A percentile compares a stretch with the other conserved stretches of the same genome.
Conservation (phyloP, 371 early-diverging fungal species). For the Circinella minor region DNA sequence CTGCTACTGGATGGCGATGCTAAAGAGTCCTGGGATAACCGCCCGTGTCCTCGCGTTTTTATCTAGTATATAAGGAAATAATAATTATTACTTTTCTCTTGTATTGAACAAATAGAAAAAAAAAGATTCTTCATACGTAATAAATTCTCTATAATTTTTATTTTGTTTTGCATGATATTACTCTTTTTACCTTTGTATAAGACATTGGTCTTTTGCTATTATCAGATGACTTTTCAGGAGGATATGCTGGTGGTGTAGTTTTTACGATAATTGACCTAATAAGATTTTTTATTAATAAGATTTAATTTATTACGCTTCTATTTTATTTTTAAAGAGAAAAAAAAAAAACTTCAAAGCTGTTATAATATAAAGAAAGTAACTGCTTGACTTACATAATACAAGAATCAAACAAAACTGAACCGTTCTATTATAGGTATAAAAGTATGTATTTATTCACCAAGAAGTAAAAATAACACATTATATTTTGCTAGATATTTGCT, state of each 20-base stretch:
- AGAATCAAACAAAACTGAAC: neutral
- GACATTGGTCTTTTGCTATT: neutral
- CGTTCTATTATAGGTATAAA: neutral
- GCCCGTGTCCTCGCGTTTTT: neutral
- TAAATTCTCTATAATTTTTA: no score
- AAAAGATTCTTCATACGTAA: no score
- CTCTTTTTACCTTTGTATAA: neutral
- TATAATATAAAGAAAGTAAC: neutral
- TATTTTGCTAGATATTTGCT: no score
- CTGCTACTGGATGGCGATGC: neutral
- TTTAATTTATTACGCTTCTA: neutral
- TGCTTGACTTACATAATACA: neutral
- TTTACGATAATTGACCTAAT: conserved; percentile 1
- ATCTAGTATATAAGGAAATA: no score
- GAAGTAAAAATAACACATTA: no score
- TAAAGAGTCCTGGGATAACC: neutral
- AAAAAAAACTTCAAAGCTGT: neutral
- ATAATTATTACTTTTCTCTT: no score
- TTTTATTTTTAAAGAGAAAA: neutral
- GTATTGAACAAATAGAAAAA: no score
- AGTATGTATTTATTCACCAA: neutral
- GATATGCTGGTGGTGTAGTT: neutral
- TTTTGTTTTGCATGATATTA: neutral
- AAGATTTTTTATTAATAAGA: neutral
- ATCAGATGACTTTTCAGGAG: neutral